Evolutionary conservation across 2,329 filamentous ascomycete species (phyloP).

Genomic region (Hymenoscyphus infarciens): DNA sequence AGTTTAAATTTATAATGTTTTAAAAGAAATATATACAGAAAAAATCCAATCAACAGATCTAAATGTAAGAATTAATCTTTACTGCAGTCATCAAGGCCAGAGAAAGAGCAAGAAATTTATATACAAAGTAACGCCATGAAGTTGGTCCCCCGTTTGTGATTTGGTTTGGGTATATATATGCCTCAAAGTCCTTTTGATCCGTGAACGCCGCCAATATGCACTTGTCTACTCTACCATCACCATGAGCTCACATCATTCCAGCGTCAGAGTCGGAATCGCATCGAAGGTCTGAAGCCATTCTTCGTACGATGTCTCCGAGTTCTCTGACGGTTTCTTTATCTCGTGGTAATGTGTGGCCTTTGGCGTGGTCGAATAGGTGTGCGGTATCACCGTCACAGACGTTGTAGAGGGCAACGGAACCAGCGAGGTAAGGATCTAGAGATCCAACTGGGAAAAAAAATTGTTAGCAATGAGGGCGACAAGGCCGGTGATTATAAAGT

Average conservation of each 20-base stretch:
- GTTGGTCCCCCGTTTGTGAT: neutral
- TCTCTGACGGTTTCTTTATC: constrained; percentile 40
- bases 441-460: constrained; percentile 43
- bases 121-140: neutral
- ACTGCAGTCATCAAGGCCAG: neutral
- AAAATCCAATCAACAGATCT: neutral
- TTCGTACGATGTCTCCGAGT: constrained; percentile 32
- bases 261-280: neutral
- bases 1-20: neutral
- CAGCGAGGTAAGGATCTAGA: constrained; percentile 58
- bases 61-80: neutral
- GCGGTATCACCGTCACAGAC: constrained; percentile 61
- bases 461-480: constrained; percentile 18
- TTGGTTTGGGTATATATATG: neutral
- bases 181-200: neutral
- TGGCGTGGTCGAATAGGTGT: constrained; percentile 61
- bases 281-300: constrained; percentile 22
- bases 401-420: constrained; percentile 60
- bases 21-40: neutral
- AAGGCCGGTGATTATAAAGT: neutral
- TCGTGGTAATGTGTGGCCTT: constrained; percentile 60
- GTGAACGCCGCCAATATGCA: constrained; percentile 1
- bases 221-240: neutral
- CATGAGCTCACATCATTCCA: neutral
- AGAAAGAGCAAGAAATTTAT: neutral